phyloP scores from a whole-genome alignment of 768 basidiomycete genomes.

The Amanita thiersii region DNA sequence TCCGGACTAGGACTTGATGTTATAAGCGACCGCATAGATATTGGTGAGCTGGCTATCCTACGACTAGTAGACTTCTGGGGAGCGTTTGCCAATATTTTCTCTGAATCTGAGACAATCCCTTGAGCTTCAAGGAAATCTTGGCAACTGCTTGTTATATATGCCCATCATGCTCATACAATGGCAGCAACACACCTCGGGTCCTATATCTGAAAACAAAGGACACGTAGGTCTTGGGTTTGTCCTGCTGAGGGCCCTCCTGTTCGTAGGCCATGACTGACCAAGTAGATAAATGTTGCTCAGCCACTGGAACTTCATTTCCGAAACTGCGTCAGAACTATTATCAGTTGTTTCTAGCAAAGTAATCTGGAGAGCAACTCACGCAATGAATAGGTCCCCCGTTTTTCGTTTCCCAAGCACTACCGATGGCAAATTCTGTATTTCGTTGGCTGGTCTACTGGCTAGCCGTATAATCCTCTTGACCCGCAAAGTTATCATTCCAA shows the following conservation, averaged over 20 bases:
- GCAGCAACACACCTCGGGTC: constrained; percentile 32
- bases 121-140: constrained; percentile 44
- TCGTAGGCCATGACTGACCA: constrained; percentile 48
- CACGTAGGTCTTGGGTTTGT: constrained; percentile 43
- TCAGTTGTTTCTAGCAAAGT: constrained; percentile 3
- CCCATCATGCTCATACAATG: not conserved
- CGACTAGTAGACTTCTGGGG: constrained; percentile 20
- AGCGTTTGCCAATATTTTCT: constrained; percentile 12
- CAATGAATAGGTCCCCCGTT: constrained; percentile 35
- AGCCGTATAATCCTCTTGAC: constrained; percentile 36
- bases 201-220: constrained; percentile 65
- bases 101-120: constrained; percentile 35
- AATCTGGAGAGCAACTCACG: constrained; percentile 24
- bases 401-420: constrained; percentile 26
- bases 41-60: constrained; percentile 34
- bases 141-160: not conserved
- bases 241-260: constrained; percentile 17
- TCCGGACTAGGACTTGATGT: constrained; percentile 12
- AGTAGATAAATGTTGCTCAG: constrained; percentile 37
- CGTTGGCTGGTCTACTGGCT: constrained; percentile 31
- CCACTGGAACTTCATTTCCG: constrained; percentile 31
- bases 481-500: constrained; percentile 47
- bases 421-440: constrained; percentile 29
- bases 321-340: constrained; percentile 27
- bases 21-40: constrained; percentile 12